phyloP scores from a whole-genome alignment of 306 rosid genomes.

The Leucaena leucocephala region DNA sequence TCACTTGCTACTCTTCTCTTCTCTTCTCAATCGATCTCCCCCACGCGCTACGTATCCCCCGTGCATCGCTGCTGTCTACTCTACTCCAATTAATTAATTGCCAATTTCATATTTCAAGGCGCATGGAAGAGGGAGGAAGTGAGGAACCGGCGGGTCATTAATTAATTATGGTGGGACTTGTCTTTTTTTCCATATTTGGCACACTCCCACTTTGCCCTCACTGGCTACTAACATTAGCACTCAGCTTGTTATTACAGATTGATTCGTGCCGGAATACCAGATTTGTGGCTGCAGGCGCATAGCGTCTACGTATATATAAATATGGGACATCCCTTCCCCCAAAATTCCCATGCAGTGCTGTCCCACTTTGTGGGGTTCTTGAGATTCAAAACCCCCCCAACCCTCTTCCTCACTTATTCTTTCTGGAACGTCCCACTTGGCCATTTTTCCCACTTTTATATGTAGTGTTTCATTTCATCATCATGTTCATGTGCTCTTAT shows the following conservation, averaged over 20 bases:
- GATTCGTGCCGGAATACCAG: background rate
- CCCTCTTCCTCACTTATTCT: constrained; percentile 33
- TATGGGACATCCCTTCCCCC: constrained; percentile 25
- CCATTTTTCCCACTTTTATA: background rate
- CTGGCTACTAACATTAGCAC: too few relatives aligned
- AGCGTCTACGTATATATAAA: background rate
- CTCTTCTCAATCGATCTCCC: background rate
- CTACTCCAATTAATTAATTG: too few relatives aligned
- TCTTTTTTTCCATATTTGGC: constrained; percentile 7
- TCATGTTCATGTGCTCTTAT: background rate
- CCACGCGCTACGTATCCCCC: too few relatives aligned
- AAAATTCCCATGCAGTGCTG: constrained; percentile 11
- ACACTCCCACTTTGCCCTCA: background rate
- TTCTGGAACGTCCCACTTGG: constrained; percentile 24
- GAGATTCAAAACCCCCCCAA: constrained; percentile 51
- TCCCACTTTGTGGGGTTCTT: constrained; percentile 33
- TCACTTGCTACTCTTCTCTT: background rate
- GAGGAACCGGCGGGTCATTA: too few relatives aligned
- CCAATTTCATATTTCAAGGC: too few relatives aligned
- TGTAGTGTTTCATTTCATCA: background rate
- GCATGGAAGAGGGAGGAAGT: too few relatives aligned
- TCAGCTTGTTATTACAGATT: too few relatives aligned
- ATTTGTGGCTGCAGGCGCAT: background rate
- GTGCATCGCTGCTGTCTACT: too few relatives aligned
- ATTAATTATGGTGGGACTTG: too few relatives aligned